phyloP scores from a whole-genome alignment of 2,329 filamentous ascomycete genomes.

The Ilyonectria destructans region DNA sequence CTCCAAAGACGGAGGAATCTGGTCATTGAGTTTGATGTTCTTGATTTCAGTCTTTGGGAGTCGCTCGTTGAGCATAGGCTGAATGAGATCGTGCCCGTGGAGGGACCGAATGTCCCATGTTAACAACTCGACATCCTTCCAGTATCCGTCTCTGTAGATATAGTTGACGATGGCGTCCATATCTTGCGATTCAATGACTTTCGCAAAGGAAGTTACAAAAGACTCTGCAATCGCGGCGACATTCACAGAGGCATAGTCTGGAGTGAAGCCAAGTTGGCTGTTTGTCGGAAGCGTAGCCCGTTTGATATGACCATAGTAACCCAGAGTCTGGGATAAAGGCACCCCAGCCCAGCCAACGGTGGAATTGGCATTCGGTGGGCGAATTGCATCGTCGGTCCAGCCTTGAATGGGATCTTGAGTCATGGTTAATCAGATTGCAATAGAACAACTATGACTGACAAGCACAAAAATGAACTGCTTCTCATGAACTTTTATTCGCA shows the following conservation, averaged over 20 bases:
- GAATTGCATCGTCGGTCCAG: slow-evolving; percentile 22
- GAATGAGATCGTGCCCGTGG: slow-evolving; percentile 10
- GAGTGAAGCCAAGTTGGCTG: slow-evolving; percentile 14
- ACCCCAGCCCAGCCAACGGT: slow-evolving; percentile 24
- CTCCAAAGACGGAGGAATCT: background rate
- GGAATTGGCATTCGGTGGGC: slow-evolving; percentile 8
- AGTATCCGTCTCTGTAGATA: slow-evolving; percentile 12
- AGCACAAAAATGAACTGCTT: too few species aligned
- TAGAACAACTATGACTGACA: too few species aligned
- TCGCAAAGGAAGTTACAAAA: background rate
- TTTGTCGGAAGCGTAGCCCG: slow-evolving; percentile 16
- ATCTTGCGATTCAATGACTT: slow-evolving; percentile 9
- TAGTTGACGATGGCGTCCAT: background rate
- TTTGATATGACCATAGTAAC: slow-evolving; percentile 24
- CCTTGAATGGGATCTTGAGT: background rate
- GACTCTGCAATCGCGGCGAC: background rate
- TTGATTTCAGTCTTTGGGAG: slow-evolving; percentile 9
- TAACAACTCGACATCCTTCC: slow-evolving; percentile 24
- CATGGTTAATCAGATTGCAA: slow-evolving; percentile 1
- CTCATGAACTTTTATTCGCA: too few species aligned
- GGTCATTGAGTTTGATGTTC: slow-evolving; percentile 3
- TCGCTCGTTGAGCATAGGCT: slow-evolving; percentile 15
- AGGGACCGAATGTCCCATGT: slow-evolving; percentile 22
- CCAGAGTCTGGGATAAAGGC: slow-evolving; percentile 11
- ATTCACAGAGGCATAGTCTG: slow-evolving; percentile 16